Evolutionary conservation across 2,329 filamentous ascomycete genomes (phyloP), one percentile per base, ranked within the genome.

Genomic region (Boeremia lycopersici): DNA sequence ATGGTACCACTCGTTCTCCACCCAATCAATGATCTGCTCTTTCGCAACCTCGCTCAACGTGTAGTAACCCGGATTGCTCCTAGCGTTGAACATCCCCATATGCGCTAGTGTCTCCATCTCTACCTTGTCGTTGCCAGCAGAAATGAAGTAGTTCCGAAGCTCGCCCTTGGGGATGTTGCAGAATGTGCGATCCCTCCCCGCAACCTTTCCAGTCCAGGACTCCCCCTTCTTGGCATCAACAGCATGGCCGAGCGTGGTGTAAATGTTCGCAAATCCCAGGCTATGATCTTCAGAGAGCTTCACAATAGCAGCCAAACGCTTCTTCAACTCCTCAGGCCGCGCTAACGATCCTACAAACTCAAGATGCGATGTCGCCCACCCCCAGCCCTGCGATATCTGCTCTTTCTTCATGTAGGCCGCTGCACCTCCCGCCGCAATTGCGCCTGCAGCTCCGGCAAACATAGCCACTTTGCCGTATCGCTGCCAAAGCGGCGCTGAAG

Each of bases 261-360:
- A 97, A 53, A 97, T 81, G 70, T 97, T 95, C 12, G 86, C 87
- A 70, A 93, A 96, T 2, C 90, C 89, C 12, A 97, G 82, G 11
- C 81, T 82, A 12, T 90, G 82, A 53, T 89, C 85, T 40, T 79
- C 74, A 30, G 86, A 82, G 17, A 93, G 78, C 54, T 82, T 80
- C n/a, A 84, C 81, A 72, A 97, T 81, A 56, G 79, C 82, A n/a
- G 81, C 78, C 9, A 96, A 82, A 29, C 95, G 86, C 68, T 86
- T 84, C 63, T 87, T 86, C 61, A 98, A 79, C 69, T 96, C 92
- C 65, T 93, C 89, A 4, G 86, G 86, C n/a, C 90, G 86, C 42
- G 90, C 89, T 7, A 99, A 83, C 68, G 91, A 96, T 2, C 92
- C 91, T 1, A 98, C 90, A 68, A 98, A 99, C 74, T 95, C 90